These are phyloP conservation scores for Naganishia antarctica DNA, from an alignment of 768 basidiomycete species.

Conservation along the genomic window DNA sequence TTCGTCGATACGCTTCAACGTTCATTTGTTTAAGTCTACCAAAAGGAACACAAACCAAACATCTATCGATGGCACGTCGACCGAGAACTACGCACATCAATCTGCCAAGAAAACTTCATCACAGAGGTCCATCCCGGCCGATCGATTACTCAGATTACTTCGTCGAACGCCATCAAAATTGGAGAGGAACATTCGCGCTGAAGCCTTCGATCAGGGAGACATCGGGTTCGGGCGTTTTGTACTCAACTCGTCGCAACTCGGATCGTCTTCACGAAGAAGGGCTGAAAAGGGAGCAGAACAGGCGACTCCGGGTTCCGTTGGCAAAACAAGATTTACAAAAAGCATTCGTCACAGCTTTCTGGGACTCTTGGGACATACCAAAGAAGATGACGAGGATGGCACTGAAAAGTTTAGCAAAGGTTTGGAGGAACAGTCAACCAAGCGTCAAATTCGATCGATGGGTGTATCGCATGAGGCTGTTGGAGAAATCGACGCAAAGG, in stretches of 20 bases:
- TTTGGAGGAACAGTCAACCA: neutral
- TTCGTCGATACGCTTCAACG: neutral
- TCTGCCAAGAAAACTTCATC: no score
- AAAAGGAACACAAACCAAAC: no score
- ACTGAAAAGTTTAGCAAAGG: neutral
- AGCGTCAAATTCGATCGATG: constrained; percentile 12
- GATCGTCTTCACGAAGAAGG: neutral
- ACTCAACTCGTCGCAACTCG: neutral
- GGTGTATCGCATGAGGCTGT: constrained; percentile 4
- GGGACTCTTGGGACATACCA: neutral
- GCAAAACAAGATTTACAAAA: neutral
- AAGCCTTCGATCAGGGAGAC: neutral
- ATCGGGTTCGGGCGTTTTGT: neutral
- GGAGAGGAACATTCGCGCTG: neutral
- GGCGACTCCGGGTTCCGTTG: neutral
- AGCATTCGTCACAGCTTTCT: constrained; percentile 8
- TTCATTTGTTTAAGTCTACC: neutral
- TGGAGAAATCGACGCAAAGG: neutral
- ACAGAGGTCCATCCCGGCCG: neutral
- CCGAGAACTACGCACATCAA: no score
- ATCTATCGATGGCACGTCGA: no score
- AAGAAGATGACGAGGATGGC: neutral
- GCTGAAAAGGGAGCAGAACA: neutral
- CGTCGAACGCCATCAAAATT: neutral
- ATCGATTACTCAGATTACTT: neutral